phyloP scores from a whole-genome alignment of 345 rosid genomes.

The Mallotus nudiflorus region DNA sequence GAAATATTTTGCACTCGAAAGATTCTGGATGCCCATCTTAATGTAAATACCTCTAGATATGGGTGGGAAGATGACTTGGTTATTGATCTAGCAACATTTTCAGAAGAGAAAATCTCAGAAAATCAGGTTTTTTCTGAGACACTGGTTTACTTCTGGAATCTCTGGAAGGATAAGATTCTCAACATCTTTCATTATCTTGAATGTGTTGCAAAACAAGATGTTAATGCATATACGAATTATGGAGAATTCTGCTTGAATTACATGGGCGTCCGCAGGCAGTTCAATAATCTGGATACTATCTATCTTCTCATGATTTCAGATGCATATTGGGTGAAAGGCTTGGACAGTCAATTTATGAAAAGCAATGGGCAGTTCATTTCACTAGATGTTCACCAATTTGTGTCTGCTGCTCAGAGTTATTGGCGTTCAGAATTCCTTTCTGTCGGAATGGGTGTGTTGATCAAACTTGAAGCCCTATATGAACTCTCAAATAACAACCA shows the following conservation, averaged over 20 bases:
- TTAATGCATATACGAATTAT: conserved; percentile 6
- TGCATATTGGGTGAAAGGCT: conserved; percentile 37
- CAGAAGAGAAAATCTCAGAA: conserved; percentile 14
- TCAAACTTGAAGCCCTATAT: conserved; percentile 29
- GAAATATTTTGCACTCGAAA: conserved; percentile 40
- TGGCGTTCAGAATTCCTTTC: conserved; percentile 42
- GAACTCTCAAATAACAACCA: conserved; percentile 11
- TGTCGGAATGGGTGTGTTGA: conserved; percentile 40
- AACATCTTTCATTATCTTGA: conserved; percentile 25
- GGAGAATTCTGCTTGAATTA: conserved; percentile 48
- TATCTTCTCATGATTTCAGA: conserved; percentile 37
- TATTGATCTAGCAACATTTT: conserved; percentile 14
- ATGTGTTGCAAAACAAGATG: conserved; percentile 3
- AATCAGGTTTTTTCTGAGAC: conserved; percentile 34
- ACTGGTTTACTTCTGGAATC: conserved; percentile 46
- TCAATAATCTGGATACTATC: conserved; percentile 4
- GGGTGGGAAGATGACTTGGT: conserved; percentile 31
- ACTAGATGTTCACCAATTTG: conserved; percentile 30
- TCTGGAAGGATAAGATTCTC: conserved; percentile 38
- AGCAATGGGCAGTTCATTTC: conserved; percentile 19
- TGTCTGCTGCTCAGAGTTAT: conserved; percentile 30
- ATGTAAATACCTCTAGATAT: conserved; percentile 18
- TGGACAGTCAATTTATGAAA: conserved; percentile 17
- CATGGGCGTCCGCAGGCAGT: conserved; percentile 42
- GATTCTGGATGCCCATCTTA: conserved; percentile 42